Conservation (phyloP, 192 early-diverging fungal species). For the Endogone sp. region DNA sequence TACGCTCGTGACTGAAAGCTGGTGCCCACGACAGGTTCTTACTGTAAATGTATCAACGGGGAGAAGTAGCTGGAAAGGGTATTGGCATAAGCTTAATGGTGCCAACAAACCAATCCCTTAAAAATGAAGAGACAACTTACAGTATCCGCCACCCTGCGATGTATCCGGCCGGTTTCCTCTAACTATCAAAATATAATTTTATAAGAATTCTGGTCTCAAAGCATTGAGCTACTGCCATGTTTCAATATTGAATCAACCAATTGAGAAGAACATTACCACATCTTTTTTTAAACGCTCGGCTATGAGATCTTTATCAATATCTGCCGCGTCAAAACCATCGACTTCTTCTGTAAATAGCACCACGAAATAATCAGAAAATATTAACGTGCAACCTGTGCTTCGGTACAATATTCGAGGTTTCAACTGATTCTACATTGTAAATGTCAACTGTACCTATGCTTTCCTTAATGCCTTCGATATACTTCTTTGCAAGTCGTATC, state of each 20-base stretch:
- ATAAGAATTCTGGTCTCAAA: slow-evolving; percentile 1
- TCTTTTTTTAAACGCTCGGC: slow-evolving; percentile 82
- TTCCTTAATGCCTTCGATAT: slow-evolving; percentile 76
- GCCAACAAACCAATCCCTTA: too few relatives aligned
- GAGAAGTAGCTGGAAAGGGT: slow-evolving; percentile 30
- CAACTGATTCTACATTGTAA: too few relatives aligned
- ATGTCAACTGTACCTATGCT: too few relatives aligned
- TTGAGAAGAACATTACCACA: not conserved
- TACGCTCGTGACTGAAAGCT: slow-evolving; percentile 78
- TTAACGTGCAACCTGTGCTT: too few relatives aligned
- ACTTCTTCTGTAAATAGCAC: slow-evolving; percentile 55
- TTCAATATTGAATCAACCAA: too few relatives aligned
- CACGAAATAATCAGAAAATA: too few relatives aligned
- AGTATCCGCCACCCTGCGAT: slow-evolving; percentile 53
- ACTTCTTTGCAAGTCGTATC: slow-evolving; percentile 88
- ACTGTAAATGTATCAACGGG: slow-evolving; percentile 29
- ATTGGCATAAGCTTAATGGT: too few relatives aligned
- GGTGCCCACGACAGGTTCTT: slow-evolving; percentile 58
- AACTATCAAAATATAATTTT: slow-evolving; percentile 28
- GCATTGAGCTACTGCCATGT: too few relatives aligned
- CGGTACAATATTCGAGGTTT: too few relatives aligned
- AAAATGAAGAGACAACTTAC: slow-evolving; percentile 27
- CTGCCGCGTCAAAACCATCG: slow-evolving; percentile 83
- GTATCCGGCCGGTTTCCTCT: slow-evolving; percentile 47
- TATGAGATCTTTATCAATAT: slow-evolving; percentile 92